Evolutionary conservation across 2,329 filamentous ascomycete species (phyloP).

Genomic region (Ceratocystis variospora): DNA sequence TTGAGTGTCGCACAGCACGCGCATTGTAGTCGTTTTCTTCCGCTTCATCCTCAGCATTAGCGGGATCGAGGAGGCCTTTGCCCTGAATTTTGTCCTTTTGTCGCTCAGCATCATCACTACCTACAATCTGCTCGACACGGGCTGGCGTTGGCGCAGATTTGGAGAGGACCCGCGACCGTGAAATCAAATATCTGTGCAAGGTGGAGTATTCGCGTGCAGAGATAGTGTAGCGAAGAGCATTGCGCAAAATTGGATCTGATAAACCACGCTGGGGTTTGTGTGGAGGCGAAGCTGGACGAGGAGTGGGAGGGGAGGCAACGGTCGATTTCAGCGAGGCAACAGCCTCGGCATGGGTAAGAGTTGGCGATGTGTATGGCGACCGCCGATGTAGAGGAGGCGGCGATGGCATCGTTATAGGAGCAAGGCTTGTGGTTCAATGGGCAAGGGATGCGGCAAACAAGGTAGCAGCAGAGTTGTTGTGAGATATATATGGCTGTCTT

Average conservation of each 20-base stretch:
- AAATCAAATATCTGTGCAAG: slow-evolving; percentile 71
- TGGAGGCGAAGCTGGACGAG: slow-evolving; percentile 6
- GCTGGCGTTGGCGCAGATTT: slow-evolving; percentile 42
- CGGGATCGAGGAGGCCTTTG: slow-evolving; percentile 23
- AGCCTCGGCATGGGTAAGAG: slow-evolving; percentile 7
- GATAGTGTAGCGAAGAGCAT: slow-evolving; percentile 76
- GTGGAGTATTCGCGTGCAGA: slow-evolving; percentile 72
- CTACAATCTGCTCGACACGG: slow-evolving; percentile 33
- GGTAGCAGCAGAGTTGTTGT: neutral
- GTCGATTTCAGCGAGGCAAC: slow-evolving; percentile 10
- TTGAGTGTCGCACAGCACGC: slow-evolving; percentile 48
- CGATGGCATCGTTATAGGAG: slow-evolving; percentile 4
- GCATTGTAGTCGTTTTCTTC: slow-evolving; percentile 52
- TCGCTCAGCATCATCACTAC: slow-evolving; percentile 2
- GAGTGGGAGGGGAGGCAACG: neutral
- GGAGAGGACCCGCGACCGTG: slow-evolving; percentile 48
- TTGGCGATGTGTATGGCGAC: slow-evolving; percentile 8
- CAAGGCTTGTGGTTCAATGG: neutral
- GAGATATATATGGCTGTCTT: neutral
- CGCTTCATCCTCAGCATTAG: slow-evolving; percentile 25
- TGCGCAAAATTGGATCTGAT: slow-evolving; percentile 61
- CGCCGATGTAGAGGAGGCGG: slow-evolving; percentile 8
- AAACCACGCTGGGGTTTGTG: slow-evolving; percentile 19
- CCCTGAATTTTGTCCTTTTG: slow-evolving; percentile 8
- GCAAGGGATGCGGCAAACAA: neutral